These are phyloP conservation scores for Rhodamnia rubescens DNA, from an alignment of 345 rosid species.

Conservation along the genomic window DNA sequence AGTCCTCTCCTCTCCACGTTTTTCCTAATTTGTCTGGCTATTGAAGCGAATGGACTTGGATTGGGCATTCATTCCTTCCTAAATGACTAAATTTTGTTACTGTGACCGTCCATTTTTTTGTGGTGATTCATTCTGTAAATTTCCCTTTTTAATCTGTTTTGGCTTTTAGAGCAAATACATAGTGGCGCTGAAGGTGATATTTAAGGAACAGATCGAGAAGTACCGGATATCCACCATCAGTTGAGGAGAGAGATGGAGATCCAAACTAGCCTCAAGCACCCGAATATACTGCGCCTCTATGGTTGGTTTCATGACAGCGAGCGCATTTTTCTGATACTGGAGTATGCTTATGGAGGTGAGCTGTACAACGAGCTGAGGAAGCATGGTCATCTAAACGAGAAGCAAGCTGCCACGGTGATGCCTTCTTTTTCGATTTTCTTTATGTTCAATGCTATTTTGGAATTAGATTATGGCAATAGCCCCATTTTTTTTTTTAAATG, in stretches of 20 bases:
- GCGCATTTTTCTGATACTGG: slow-evolving; percentile 79
- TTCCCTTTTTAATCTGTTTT: not conserved
- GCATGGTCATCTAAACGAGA: slow-evolving; percentile 48
- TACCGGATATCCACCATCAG: slow-evolving; percentile 73
- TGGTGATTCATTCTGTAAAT: not conserved
- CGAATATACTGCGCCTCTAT: slow-evolving; percentile 62
- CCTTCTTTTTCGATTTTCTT: not conserved
- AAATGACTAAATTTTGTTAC: not conserved
- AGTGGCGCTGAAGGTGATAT: slow-evolving; percentile 79
- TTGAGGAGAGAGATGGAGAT: slow-evolving; percentile 90
- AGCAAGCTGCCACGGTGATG: slow-evolving; percentile 74
- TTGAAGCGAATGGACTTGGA: not conserved
- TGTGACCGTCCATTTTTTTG: not conserved
- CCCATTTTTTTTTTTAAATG: not conserved
- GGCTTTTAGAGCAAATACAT: slow-evolving; percentile 44
- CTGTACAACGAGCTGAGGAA: slow-evolving; percentile 60
- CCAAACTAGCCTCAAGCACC: slow-evolving; percentile 55
- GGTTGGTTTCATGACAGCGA: slow-evolving; percentile 89
- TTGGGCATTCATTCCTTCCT: not conserved
- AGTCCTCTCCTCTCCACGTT: not conserved
- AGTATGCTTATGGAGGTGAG: slow-evolving; percentile 88
- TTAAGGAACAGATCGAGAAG: slow-evolving; percentile 86
- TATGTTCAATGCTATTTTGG: not conserved
- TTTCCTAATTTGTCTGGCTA: not conserved
- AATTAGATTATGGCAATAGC: not conserved